A percentile compares a stretch with the other conserved stretches of the same genome.
Evolutionary conservation across 495 filamentous ascomycete species (phyloP).

Genomic region (Xylaria acuta): DNA sequence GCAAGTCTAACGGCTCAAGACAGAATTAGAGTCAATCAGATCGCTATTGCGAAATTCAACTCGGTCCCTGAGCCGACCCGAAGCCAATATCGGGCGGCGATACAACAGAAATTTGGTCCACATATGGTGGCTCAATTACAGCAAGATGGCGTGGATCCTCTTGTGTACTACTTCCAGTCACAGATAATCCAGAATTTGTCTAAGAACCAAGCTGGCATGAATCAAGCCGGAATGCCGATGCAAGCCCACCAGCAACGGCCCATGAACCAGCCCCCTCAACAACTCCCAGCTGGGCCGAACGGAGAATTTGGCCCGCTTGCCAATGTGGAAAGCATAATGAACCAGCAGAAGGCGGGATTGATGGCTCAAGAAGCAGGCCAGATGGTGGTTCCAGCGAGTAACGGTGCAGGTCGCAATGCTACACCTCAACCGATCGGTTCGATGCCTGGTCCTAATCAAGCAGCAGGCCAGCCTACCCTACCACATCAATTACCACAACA

Average conservation of each 20-base stretch:
- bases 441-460: conserved; percentile 44
- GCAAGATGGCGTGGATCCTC: conserved; percentile 46
- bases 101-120: conserved; percentile 41
- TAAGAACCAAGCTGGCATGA: conserved; percentile 31
- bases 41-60: conserved; percentile 37
- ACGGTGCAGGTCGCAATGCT: conserved; percentile 50
- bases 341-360: conserved; percentile 53
- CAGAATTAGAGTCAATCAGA: conserved; percentile 34
- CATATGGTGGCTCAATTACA: conserved; percentile 44
- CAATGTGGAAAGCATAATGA: conserved; percentile 57
- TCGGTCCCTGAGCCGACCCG: conserved; percentile 42
- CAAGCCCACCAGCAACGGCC: conserved; percentile 43
- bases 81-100: conserved; percentile 36
- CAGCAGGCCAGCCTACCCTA: conserved; percentile 42
- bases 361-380: conserved; percentile 57
- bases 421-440: conserved; percentile 50
- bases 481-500: conserved; percentile 46
- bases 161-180: conserved; percentile 49
- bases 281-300: conserved; percentile 42
- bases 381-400: conserved; percentile 57
- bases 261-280: conserved; percentile 43
- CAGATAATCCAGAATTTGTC: conserved; percentile 43
- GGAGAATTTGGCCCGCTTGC: conserved; percentile 47
- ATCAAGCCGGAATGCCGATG: conserved; percentile 40
- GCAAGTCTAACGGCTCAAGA: conserved; percentile 40